These are phyloP conservation scores for Podila verticillata DNA, from an alignment of 192 early-diverging fungal genomes.

Conservation along the genomic window DNA sequence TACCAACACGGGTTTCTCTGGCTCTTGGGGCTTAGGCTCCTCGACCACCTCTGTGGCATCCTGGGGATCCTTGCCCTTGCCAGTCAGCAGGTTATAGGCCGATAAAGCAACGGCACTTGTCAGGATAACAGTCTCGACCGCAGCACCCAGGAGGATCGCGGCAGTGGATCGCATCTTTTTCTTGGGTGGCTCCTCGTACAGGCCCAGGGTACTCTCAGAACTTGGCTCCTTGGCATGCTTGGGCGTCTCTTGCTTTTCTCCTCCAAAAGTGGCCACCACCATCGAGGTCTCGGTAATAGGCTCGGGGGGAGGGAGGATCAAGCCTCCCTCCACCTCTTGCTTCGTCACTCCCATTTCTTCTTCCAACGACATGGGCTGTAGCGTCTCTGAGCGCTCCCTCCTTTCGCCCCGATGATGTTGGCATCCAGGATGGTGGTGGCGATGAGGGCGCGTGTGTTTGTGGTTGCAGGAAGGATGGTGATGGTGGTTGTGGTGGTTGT, in stretches of 20 bases:
- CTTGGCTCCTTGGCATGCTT: not conserved
- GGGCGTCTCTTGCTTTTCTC: conserved; percentile 4
- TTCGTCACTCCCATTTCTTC: not conserved
- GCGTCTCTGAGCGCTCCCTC: not conserved
- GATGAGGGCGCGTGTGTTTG: not conserved
- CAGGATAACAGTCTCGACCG: conserved; percentile 51
- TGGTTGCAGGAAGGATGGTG: conserved; percentile 32
- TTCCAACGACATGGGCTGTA: not conserved
- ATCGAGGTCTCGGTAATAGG: conserved; percentile 2
- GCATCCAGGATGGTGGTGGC: conserved; percentile 6
- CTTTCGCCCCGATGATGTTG: not conserved
- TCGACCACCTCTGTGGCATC: not conserved
- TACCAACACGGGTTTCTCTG: not conserved
- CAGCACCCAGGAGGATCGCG: conserved; percentile 40
- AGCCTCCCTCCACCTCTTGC: not conserved
- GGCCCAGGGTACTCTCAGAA: not conserved
- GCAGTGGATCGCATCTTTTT: conserved; percentile 37
- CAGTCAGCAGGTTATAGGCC: conserved; percentile 47
- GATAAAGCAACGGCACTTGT: conserved; percentile 53
- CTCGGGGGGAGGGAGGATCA: conserved; percentile 3
- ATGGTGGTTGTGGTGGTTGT: conserved; percentile 7
- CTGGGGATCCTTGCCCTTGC: conserved; percentile 22
- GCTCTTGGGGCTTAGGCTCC: not conserved
- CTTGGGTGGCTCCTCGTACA: conserved; percentile 39
- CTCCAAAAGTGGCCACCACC: conserved; percentile 34